Evolutionary conservation across 2,329 filamentous ascomycete genomes (phyloP), one percentile per base, ranked within the genome.

Genomic region (Diaporthe aspalathi): DNA sequence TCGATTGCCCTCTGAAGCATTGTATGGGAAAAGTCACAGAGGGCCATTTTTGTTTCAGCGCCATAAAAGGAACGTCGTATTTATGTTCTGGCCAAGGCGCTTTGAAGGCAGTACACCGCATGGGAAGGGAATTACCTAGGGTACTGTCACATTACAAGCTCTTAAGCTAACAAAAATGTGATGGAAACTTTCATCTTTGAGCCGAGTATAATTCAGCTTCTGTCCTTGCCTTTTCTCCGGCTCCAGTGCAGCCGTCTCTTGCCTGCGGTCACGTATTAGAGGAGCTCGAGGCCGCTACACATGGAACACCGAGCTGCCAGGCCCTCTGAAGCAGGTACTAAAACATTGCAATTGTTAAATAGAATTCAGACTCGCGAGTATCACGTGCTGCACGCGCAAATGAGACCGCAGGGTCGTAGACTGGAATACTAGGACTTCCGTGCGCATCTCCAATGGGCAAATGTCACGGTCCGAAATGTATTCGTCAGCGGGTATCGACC

Each of bases 401-500:
- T 35, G 32, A 5, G 32, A 9, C 32, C 32, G 32, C 9, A 35
- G 32, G 32, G 32, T 35, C 32, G 5, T 9, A 9, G 5, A 5
- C 7, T 24, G 3, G 24, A 12, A 43, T 5, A 43, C 3, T 40
- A 43, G 27, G 22, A 22, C 24, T 27, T n/a, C 5, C 11, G 16
- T n/a, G 17, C 11, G 4, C 5, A 9, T 17, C 9, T 7, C 9
- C 17, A 22, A 0, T 20, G 27, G 38, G 27, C 24, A 47, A 5
- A 3, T 32, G 5, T 16, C n/a, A 22, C 12, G 40, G 27, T 22
- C 40, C 24, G 32, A 20, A 47, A 62, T 62, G 24, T 14, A 32
- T 32, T 62, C 24, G 27, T 62, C 40, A 32, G 5, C 27, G 57
- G 57, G 57, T 62, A 62, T 62, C 40, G 32, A 22, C 57, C 24